Conservation (phyloP, 176 grass and related monocot species). For the Raddia guianensis region DNA sequence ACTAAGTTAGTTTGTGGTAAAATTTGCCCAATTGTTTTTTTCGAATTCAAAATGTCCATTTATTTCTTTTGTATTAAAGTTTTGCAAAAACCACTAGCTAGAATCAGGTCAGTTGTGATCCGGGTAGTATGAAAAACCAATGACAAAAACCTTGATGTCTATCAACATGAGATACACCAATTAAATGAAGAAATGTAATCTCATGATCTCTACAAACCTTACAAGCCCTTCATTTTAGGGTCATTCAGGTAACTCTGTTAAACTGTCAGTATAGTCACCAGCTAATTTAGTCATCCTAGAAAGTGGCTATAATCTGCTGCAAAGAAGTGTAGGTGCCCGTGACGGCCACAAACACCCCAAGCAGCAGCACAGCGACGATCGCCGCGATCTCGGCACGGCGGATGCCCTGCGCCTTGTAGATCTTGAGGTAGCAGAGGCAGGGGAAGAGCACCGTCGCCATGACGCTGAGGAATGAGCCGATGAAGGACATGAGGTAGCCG, state of each 20-base stretch:
- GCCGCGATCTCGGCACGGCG: conserved; percentile 22
- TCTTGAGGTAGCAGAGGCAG: conserved; percentile 55
- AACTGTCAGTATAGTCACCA: not conserved
- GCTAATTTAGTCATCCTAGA: not conserved
- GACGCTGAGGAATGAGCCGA: conserved; percentile 48
- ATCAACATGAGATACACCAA: too few species aligned
- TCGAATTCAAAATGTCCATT: too few species aligned
- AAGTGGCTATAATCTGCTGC: conserved; percentile 44
- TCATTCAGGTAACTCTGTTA: not conserved
- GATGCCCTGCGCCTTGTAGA: conserved; percentile 39
- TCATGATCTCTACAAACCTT: not conserved
- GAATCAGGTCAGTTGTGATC: too few species aligned
- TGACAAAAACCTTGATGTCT: too few species aligned
- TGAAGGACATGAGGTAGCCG: conserved; percentile 49
- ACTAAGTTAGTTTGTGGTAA: too few species aligned
- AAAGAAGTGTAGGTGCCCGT: conserved; percentile 51
- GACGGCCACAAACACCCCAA: conserved; percentile 40
- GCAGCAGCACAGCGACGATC: conserved; percentile 41
- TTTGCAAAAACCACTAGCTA: too few species aligned
- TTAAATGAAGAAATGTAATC: not conserved
- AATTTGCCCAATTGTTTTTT: too few species aligned
- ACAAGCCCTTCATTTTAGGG: not conserved
- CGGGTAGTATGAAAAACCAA: too few species aligned
- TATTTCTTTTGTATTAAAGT: too few species aligned
- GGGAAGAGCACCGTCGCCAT: conserved; percentile 51